Evolutionary conservation across 2,329 filamentous ascomycete genomes (phyloP).

Genomic region (Tolypocladium cylindrosporum): DNA sequence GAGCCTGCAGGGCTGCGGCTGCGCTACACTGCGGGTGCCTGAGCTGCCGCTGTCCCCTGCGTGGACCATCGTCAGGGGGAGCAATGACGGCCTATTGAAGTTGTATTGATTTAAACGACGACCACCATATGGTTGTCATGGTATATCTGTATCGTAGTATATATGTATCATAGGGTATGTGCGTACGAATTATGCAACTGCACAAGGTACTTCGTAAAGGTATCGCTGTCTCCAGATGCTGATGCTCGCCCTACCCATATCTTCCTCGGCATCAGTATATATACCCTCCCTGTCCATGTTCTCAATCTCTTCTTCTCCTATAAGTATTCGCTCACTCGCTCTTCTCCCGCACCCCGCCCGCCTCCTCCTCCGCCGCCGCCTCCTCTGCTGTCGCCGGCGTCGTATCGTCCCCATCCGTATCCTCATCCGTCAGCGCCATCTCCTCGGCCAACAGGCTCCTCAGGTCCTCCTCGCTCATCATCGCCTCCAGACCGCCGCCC

Average conservation of each 20-base stretch:
- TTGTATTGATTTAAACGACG: neutral
- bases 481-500: slow-evolving; percentile 46
- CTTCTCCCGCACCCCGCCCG: neutral
- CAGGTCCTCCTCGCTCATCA: slow-evolving; percentile 52
- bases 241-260: neutral
- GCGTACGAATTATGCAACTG: neutral
- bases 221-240: neutral
- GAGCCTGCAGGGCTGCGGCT: neutral
- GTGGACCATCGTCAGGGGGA: neutral
- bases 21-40: neutral
- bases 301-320: neutral
- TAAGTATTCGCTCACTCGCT: neutral
- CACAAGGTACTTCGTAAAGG: too few species aligned
- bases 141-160: neutral
- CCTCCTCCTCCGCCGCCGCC: neutral
- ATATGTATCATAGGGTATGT: neutral
- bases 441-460: slow-evolving; percentile 33
- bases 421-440: slow-evolving; percentile 26
- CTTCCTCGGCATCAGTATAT: neutral
- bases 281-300: neutral
- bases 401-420: slow-evolving; percentile 12
- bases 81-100: neutral
- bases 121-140: too few species aligned
- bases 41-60: neutral
- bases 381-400: neutral